Conservation (phyloP, 1,284 basidiomycete genomes). For the Irpex sp. region DNA sequence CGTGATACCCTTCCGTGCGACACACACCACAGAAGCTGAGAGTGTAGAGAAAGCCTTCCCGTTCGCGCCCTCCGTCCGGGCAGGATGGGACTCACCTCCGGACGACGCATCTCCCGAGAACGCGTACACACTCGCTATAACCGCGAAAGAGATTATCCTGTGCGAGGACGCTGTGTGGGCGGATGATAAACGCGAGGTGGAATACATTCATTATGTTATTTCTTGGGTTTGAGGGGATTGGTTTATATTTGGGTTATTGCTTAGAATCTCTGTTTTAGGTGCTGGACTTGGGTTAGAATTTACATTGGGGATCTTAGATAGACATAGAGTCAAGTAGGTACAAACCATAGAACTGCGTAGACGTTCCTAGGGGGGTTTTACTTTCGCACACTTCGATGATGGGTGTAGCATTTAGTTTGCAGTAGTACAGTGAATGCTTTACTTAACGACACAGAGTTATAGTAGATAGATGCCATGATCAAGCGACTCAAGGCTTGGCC, state of each 20-base stretch:
- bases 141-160: conserved; percentile 47
- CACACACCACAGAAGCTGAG: conserved; percentile 56
- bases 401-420: too few relatives aligned
- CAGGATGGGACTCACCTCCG: conserved; percentile 3
- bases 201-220: conserved; percentile 65
- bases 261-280: too few relatives aligned
- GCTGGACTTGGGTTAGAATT: too few relatives aligned
- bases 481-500: conserved; percentile 41
- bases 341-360: background rate
- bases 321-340: background rate
- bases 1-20: conserved; percentile 68
- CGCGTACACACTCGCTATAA: conserved; percentile 32
- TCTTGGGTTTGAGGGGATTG: conserved; percentile 41
- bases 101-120: background rate
- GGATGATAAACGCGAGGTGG: conserved; percentile 34
- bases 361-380: background rate
- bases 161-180: conserved; percentile 46
- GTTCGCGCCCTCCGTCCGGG: conserved; percentile 6
- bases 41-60: conserved; percentile 59
- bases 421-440: too few relatives aligned
- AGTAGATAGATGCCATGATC: background rate
- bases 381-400: background rate
- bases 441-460: background rate
- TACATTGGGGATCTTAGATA: background rate
- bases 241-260: too few relatives aligned